Evolutionary conservation across 495 filamentous ascomycete species (phyloP), one percentile per base, ranked within the genome.

Genomic region (Penicillium macrosclerotiorum): DNA sequence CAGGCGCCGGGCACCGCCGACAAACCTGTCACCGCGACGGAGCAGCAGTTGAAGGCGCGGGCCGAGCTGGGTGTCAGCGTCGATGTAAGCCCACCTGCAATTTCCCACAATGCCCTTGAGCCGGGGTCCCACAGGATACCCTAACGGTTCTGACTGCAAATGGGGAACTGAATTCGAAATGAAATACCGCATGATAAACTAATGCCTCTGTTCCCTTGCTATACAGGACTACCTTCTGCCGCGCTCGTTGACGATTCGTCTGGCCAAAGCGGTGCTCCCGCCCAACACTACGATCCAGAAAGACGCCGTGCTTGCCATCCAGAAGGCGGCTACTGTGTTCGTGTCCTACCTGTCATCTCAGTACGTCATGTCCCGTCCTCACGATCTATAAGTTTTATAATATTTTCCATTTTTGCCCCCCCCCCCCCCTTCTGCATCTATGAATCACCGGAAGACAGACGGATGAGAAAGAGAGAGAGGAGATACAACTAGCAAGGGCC

Each of bases 201-300:
- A 38, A 52, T 14, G 14, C 23, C 19, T 11, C 22, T 22, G 8
- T 9, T 39, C 12, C 11, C n/a, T 3, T 45, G n/a, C n/a, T 35
- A 47, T 42, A n/a, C n/a, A 96, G 91, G 93, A 98, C 62, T 84
- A 95, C 44, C 86, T 79, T 29, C 83, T 98, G 14, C 93, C 93
- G 1, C 92, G 90, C 62, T 90, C 90, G n/a, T 87, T 96, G 63
- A 89, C 95, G 30, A 86, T 88, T 35, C 83, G 93, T 17, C 81
- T 98, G 5, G 93, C 92, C 2, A 97, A 97, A 75, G 86, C 89
- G 45, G 90, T 95, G n/a, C 78, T 98, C n/a, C 93, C 93, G 0
- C 80, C 91, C 5, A 95, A 96, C 60, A 96, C 93, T 1, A 86
- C 89, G 50, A 88, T 98, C 39, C 89, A 95, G 55, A 95, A 90